Conservation (phyloP, 345 rosid species). For the Mallotus nudiflorus region DNA sequence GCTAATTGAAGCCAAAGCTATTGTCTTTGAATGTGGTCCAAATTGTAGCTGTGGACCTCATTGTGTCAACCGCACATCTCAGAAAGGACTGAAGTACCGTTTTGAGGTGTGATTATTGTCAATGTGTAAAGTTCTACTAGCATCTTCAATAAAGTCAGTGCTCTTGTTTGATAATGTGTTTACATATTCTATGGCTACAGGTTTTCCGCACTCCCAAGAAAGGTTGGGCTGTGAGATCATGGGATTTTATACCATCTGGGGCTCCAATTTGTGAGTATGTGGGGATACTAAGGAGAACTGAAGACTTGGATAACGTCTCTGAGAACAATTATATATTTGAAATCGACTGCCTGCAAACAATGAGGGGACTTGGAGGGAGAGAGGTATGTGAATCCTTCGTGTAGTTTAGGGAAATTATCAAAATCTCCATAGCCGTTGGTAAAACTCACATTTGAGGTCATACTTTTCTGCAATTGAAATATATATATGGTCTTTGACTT, state of each 20-base stretch:
- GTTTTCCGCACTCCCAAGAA: conserved; percentile 81
- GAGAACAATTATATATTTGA: conserved; percentile 84
- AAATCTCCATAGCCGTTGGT: background rate
- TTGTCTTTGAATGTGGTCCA: conserved; percentile 95
- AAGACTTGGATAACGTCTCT: conserved; percentile 61
- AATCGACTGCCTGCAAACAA: conserved; percentile 93
- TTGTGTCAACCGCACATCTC: conserved; percentile 83
- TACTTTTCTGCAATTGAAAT: background rate
- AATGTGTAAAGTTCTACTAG: background rate
- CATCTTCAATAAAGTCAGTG: conserved; percentile 3
- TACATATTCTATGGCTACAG: conserved; percentile 31
- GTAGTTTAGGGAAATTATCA: background rate
- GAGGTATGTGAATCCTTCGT: conserved; percentile 44
- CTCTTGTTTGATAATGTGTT: background rate
- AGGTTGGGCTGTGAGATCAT: conserved; percentile 97
- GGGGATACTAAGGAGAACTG: conserved; percentile 68
- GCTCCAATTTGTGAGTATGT: conserved; percentile 89
- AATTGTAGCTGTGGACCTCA: conserved; percentile 77
- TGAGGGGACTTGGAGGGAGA: conserved; percentile 83
- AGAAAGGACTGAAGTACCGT: conserved; percentile 57
- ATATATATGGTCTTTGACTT: background rate
- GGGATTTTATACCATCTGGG: conserved; percentile 94
- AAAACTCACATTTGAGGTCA: background rate
- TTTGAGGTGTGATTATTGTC: conserved; percentile 64
- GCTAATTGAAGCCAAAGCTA: conserved; percentile 75